Evolutionary conservation across 768 basidiomycete species (phyloP), one percentile per base, ranked within the genome.

Genomic region (Mycena amicta): DNA sequence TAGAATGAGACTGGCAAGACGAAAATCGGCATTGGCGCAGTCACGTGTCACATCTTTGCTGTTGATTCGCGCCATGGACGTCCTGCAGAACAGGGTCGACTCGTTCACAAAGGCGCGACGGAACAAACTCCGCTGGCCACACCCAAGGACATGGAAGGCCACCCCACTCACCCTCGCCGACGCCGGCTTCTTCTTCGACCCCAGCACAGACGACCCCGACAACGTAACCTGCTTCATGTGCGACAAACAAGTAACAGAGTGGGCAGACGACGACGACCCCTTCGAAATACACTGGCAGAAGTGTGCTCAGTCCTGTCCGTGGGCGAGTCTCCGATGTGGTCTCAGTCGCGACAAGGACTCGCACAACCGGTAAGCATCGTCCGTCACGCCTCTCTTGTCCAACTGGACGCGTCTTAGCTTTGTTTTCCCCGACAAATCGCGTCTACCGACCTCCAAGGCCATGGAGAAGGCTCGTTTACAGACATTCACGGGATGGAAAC

Each of bases 161-260:
- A 94, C 84, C 51, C 87, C 95, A 1, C 73, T 80, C 53, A 79
- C 83, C 3, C 84, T 98, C 16, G 89, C 95, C 2, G 86, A 89
- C 63, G 95, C 95, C 2, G 95, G 95, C 8, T 98, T 96, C 75
- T 95, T 85, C 78, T 95, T 81, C 73, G 79, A 79, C 61, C 92
- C 92, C 0, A 83, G 82, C 62, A 75, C 77, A 57, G 83, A 85
- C 23, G 86, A 88, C 59, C 77, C 76, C 16, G 92, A 95, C 72
- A 87, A 84, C 65, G 93, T 90, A 22, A 79, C 82, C 3, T 98
- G 95, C 71, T 97, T 88, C 70, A 75, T 89, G 62, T 98, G 95
- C 75, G 80, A 79, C 45, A 92, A 95, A 66, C 80, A 88, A 60
- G 79, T 98, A 8, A 84, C 85, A 53, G 91, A 89, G 20, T 98